Base-by-base conservation (phyloP, 768 basidiomycete species). In the Symmetrospora coprosmae region DNA sequence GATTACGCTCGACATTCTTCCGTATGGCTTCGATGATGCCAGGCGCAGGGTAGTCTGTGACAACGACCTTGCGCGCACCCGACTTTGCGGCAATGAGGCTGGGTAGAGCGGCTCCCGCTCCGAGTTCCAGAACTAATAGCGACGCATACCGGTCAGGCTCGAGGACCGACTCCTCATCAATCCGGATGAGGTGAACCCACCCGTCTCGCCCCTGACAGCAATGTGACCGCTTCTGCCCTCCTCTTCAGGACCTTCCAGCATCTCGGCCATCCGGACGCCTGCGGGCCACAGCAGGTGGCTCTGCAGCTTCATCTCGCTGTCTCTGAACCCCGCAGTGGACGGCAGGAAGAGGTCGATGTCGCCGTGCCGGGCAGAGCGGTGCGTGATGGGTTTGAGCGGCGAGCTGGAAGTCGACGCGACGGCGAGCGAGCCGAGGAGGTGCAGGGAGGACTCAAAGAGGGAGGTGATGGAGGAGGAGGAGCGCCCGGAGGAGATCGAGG, bases 281-380 rank as follows among this genome's bases (percentile, higher is more conserved):
- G 55, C 19, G 46, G 55, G 55, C 55, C 55, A 58, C 17, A 58
- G 43, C n/a, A 58, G 30, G 46, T 58, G 55, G 33, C 55, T 58
- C 30, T 58, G 55, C 31, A 58, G 43, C 37, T 45, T 17, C 8
- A 31, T 58, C 31, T 58, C 55, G 7, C 31, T 31, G n/a, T 27
- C 38, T n/a, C n/a, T n/a, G 13, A 14, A 27, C 4, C 33, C 34
- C 27, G 23, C 41, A 16, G 8, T 11, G 17, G 55, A 38, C 27
- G 27, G 27, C 3, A 58, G 33, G 28, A 45, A 58, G 27, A 58
- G 30, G 19, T 46, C 35, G 21, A 58, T 28, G 9, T 38, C 25
- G 17, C 51, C 51, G 16, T 37, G 9, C 7, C 27, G 13, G 14
- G 7, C 25, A 14, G 40, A 28, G 7, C 7, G 7, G 30, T 58